Conservation (phyloP, 2,329 filamentous ascomycete species). For the Phaeoacremonium minimum region DNA sequence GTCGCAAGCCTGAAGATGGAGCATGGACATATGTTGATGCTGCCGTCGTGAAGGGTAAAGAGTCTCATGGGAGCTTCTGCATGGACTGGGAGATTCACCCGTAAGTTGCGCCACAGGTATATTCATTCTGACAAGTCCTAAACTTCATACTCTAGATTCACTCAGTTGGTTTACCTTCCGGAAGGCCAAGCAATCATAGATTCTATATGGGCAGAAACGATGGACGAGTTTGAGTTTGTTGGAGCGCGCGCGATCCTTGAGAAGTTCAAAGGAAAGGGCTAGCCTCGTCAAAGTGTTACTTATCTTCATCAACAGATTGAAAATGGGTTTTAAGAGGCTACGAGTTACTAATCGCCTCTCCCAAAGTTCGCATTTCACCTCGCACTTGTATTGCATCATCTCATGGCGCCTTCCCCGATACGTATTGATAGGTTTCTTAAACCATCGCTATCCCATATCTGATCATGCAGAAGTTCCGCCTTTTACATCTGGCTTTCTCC, state of each 20-base stretch:
- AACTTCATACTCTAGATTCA: background rate
- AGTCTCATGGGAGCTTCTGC: slow-evolving; percentile 46
- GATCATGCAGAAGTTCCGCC: too few relatives aligned
- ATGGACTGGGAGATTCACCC: slow-evolving; percentile 41
- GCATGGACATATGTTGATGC: slow-evolving; percentile 45
- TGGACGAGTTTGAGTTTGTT: slow-evolving; percentile 5
- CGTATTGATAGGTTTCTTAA: too few relatives aligned
- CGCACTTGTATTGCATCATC: too few relatives aligned
- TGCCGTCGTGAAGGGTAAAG: slow-evolving; percentile 34
- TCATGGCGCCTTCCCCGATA: too few relatives aligned
- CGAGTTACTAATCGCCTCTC: too few relatives aligned
- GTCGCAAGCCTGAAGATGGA: slow-evolving; percentile 28
- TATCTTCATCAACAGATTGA: too few relatives aligned
- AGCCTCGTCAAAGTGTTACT: too few relatives aligned
- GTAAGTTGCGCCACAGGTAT: slow-evolving; percentile 25
- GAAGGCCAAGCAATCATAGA: background rate
- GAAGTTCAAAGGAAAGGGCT: too few relatives aligned
- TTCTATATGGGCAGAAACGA: slow-evolving; percentile 6
- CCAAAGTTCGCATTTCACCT: too few relatives aligned
- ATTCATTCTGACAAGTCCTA: background rate
- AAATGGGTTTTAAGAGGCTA: too few relatives aligned
- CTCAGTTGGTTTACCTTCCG: background rate
- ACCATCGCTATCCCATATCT: too few relatives aligned
- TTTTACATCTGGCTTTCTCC: too few relatives aligned
- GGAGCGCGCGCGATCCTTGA: background rate